Evolutionary conservation across 2,329 filamentous ascomycete genomes (phyloP), one percentile per base, ranked within the genome.

Genomic region (Aspergillus chevalieri): DNA sequence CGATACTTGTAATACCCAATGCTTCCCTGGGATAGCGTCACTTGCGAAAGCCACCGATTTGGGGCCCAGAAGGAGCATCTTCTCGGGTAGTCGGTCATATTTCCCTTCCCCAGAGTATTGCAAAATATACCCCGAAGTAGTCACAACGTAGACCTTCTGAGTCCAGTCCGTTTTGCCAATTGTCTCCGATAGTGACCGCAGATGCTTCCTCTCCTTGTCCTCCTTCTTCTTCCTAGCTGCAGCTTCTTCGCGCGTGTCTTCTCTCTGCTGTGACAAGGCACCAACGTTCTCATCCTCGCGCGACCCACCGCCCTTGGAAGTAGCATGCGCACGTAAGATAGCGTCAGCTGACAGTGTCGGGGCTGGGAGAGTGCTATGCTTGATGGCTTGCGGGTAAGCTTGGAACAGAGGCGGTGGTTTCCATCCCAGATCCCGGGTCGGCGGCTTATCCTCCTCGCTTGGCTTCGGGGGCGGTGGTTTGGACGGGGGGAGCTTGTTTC

Each of bases 361-460:
- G 14, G 86, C 79, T 22, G 84, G 79, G 3, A 95, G 74, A 14
- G 79, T 82, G 9, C 82, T 83, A 65, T 93, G 82, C 61, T 87
- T 90, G 57, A 89, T 79, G 2, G 89, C 83, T 67, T 95, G 90
- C 0, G 88, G 86, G 64, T 90, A 95, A 10, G 88, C 89, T 65
- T 95, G 87, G 66, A 91, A 94, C 10, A 96, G 73, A 2, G 89
- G 87, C 6, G 89, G 87, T 14, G 84, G 80, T 49, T 81, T 79
- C 84, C 84, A 88, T 10, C 58, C 58, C 59, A 62, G 50, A 59
- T 65, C 58, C 47, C 57, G 54, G 8, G 55, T 54, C 2, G 54
- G 39, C 1, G 54, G 44, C 36, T 64, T 59, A 24, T 61, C 52
- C 9, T 65, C 67, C 4, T 45, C 44, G 2, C 56, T 49, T 45